Evolutionary conservation across 164 flowering plant genomes (phyloP).

Genomic region (grape (Vitis vinifera)): DNA sequence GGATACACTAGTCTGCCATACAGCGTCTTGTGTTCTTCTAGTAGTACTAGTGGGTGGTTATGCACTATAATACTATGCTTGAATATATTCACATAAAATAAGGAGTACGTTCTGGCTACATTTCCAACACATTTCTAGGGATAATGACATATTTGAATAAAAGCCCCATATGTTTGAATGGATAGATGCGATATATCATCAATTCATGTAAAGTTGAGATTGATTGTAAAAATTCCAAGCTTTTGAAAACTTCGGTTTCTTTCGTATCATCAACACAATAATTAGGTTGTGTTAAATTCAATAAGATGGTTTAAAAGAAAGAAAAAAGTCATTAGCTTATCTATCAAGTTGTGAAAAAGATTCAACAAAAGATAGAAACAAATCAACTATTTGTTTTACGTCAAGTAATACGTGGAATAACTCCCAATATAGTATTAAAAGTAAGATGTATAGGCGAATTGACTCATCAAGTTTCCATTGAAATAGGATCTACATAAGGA

Average conservation of each 20-base stretch:
- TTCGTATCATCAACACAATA: too few relatives aligned
- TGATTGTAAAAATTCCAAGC: too few relatives aligned
- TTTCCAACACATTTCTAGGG: too few relatives aligned
- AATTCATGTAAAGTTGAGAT: too few relatives aligned
- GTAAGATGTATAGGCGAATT: neutral
- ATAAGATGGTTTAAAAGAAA: too few relatives aligned
- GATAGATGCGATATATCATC: too few relatives aligned
- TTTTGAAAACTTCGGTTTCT: too few relatives aligned
- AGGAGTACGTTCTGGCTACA: neutral
- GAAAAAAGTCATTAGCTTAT: too few relatives aligned
- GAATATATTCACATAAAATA: neutral
- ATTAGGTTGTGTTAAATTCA: too few relatives aligned
- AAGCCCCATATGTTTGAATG: too few relatives aligned
- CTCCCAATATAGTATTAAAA: neutral
- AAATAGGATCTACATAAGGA: neutral
- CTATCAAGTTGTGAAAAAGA: too few relatives aligned
- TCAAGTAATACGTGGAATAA: neutral
- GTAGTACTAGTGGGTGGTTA: constrained; percentile 3
- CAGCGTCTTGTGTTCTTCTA: constrained; percentile 29
- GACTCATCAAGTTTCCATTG: neutral
- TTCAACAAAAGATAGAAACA: neutral
- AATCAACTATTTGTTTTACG: neutral
- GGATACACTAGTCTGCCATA: constrained; percentile 6
- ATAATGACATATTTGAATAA: too few relatives aligned
- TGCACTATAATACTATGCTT: constrained; percentile 1